Evolutionary conservation across 2,329 filamentous ascomycete genomes (phyloP).

Genomic region (Botrytis fabae): DNA sequence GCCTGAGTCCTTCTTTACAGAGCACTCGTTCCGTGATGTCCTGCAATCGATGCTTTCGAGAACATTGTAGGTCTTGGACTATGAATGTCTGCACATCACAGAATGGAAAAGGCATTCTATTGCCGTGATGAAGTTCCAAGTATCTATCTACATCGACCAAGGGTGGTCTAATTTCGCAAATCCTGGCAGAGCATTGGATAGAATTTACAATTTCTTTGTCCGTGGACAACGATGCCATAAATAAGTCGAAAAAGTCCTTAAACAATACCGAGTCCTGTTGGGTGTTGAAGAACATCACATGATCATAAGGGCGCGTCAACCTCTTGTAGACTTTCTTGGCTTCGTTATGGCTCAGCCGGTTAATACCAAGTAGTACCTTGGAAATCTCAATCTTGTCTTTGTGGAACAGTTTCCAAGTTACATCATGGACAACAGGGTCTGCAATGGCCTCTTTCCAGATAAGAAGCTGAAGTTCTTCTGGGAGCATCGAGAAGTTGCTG

Average conservation of each 20-base stretch:
- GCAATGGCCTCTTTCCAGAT: slow-evolving; percentile 4
- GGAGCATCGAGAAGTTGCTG: neutral
- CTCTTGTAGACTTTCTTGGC: neutral
- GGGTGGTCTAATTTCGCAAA: neutral
- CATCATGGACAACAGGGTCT: neutral
- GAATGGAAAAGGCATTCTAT: neutral
- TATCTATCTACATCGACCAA: neutral
- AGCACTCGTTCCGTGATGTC: neutral
- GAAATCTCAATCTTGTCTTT: neutral
- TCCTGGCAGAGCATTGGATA: slow-evolving; percentile 1
- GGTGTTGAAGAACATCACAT: neutral
- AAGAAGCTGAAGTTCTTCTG: neutral
- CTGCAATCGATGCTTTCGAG: slow-evolving; percentile 3
- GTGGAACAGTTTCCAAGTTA: too few relatives aligned
- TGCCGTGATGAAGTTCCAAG: neutral
- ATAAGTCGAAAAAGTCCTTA: neutral
- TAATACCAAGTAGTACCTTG: neutral
- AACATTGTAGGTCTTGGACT: slow-evolving; percentile 9
- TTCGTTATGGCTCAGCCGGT: neutral
- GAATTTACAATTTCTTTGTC: neutral
- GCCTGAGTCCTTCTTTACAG: neutral
- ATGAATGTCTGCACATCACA: neutral
- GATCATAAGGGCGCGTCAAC: neutral
- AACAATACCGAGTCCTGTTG: neutral
- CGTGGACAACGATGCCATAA: neutral